Conservation (phyloP, 225 moss, liverwort and hornwort species). For the Polytrichum commune region DNA sequence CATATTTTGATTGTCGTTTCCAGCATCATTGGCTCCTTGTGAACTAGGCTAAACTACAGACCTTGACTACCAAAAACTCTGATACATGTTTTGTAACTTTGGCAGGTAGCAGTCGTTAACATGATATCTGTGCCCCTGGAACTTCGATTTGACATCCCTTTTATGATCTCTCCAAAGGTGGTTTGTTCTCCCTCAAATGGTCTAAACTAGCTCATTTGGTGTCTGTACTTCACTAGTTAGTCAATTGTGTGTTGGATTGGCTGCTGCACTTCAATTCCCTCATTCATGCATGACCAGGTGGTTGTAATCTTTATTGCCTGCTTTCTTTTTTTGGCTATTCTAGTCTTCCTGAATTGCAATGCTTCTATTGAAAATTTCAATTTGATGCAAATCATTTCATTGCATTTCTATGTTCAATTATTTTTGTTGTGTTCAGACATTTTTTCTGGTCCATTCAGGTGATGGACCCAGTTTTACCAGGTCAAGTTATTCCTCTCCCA, state of each 20-base stretch:
- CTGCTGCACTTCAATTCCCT: neutral
- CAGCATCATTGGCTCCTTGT: too few species aligned
- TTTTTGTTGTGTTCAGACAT: conserved; percentile 8
- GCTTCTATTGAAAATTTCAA: too few species aligned
- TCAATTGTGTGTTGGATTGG: too few species aligned
- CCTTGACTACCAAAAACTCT: too few species aligned
- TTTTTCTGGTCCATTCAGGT: conserved; percentile 42
- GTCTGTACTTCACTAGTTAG: neutral
- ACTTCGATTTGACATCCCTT: conserved; percentile 92
- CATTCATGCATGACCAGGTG: neutral
- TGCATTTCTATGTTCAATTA: too few species aligned
- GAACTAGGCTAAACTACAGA: too few species aligned
- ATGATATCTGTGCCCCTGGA: conserved; percentile 78
- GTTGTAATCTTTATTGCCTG: too few species aligned
- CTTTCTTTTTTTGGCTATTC: too few species aligned
- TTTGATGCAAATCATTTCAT: too few species aligned
- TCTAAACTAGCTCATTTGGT: neutral
- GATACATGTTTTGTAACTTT: neutral
- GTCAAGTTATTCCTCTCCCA: conserved; percentile 77
- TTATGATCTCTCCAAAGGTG: conserved; percentile 89
- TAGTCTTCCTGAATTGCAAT: too few species aligned
- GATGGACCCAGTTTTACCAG: conserved; percentile 83
- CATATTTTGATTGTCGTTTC: too few species aligned
- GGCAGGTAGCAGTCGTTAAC: conserved; percentile 88
- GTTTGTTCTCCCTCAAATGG: neutral